Percentiles rank a stretch among this genome's conserved stretches.
These are phyloP conservation scores for Phytopythium boreale DNA, from an alignment of 352 stramenopile genomes.

Conservation along the genomic window DNA sequence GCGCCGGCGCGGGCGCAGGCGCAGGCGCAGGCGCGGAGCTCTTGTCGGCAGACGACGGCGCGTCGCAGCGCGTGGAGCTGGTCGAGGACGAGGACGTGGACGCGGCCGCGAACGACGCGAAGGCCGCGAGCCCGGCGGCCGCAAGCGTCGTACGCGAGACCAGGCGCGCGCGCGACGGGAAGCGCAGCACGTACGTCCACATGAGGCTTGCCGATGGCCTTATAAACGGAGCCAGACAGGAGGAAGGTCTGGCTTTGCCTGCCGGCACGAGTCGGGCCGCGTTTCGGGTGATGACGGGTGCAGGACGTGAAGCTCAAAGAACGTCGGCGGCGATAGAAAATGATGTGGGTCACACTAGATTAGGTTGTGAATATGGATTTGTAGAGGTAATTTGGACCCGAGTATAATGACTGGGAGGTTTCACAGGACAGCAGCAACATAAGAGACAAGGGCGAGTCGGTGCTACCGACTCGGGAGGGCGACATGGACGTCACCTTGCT, in stretches of 20 bases:
- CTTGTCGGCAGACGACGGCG: slow-evolving; percentile 11
- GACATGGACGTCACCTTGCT: no score
- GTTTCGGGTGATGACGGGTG: slow-evolving; percentile 9
- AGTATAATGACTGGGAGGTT: no score
- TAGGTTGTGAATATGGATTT: not conserved
- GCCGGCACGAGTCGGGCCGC: not conserved
- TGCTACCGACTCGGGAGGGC: no score
- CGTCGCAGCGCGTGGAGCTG: slow-evolving; percentile 10
- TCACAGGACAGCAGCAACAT: no score
- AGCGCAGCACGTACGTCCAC: slow-evolving; percentile 50
- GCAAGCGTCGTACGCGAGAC: slow-evolving; percentile 30
- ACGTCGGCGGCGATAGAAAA: not conserved
- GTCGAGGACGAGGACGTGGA: slow-evolving; percentile 14
- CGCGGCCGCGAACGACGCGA: slow-evolving; percentile 24
- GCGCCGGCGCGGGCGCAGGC: slow-evolving; percentile 21
- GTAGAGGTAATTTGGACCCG: not conserved
- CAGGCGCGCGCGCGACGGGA: slow-evolving; percentile 35
- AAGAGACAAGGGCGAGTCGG: no score
- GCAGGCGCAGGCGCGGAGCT: slow-evolving; percentile 11
- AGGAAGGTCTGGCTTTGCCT: not conserved
- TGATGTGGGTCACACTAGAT: not conserved
- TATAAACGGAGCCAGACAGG: not conserved
- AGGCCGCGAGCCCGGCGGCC: slow-evolving; percentile 36
- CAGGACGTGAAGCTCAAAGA: not conserved
- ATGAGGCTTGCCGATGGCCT: slow-evolving; percentile 9